Conservation (phyloP, 2,329 filamentous ascomycete species). For the Xylariomycetidae sp. region DNA sequence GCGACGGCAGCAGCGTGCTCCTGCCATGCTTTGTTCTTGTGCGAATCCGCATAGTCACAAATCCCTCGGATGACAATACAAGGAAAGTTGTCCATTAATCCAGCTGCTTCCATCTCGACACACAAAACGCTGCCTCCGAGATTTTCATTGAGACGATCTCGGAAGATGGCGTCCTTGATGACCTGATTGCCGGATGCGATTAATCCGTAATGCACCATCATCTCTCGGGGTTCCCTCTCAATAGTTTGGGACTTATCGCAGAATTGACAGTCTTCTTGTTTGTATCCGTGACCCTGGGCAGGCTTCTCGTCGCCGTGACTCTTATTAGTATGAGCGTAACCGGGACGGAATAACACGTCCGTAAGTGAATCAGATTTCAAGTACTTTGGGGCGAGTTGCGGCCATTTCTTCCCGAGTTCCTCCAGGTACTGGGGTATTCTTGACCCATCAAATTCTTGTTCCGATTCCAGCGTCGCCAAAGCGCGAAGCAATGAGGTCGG, state of each 20-base stretch:
- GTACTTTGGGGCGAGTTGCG: conserved; percentile 12
- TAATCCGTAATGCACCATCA: conserved; percentile 19
- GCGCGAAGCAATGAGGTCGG: conserved; percentile 14
- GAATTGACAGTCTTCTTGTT: conserved; percentile 8
- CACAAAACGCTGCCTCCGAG: conserved; percentile 12
- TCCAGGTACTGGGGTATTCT: conserved; percentile 14
- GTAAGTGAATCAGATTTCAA: conserved; percentile 9
- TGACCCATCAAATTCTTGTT: conserved; percentile 9
- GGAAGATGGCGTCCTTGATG: conserved; percentile 16
- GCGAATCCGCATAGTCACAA: conserved; percentile 21
- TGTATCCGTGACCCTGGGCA: conserved; percentile 2
- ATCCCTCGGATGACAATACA: conserved; percentile 23
- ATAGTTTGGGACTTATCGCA: conserved; percentile 14
- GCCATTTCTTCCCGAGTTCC: conserved; percentile 11
- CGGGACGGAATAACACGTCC: conserved; percentile 12
- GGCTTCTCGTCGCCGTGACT: not conserved
- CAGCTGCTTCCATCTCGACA: conserved; percentile 16
- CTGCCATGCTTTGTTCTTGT: conserved; percentile 22
- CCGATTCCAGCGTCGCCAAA: conserved; percentile 10
- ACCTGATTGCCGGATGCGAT: conserved; percentile 22
- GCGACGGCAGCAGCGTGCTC: conserved; percentile 14
- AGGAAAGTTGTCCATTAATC: conserved; percentile 18
- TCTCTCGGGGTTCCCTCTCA: conserved; percentile 12
- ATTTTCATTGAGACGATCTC: conserved; percentile 10
- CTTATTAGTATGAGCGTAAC: conserved; percentile 3